Evolutionary conservation across 1,284 basidiomycete species (phyloP), one percentile per base, ranked within the genome.

Genomic region (Cutaneotrichosporon sp.): DNA sequence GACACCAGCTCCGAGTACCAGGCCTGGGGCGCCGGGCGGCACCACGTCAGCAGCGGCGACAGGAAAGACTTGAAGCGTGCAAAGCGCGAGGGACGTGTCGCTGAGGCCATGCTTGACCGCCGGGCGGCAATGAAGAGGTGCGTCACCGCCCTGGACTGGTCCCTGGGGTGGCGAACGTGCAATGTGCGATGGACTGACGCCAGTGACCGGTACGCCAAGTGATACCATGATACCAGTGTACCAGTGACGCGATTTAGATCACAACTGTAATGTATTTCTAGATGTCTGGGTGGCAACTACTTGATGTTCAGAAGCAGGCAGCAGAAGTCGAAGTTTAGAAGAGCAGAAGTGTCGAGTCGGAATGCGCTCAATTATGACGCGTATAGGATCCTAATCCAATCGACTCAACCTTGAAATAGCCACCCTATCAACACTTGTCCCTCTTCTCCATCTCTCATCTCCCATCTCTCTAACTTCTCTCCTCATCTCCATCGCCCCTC

Each of bases 91-190:
- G 95, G 95, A 3, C 85, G 90, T 40, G 77, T 97, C 18, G 88
- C 91, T 1, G 94, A 97, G 78, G 90, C 90, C 4, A 81, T 97
- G 81, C 84, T 97, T 55, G 92, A 97, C 73, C 86, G 93, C 32
- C 85, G 94, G 63, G 84, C 90, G 8, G 96, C 96, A 76, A 84
- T 97, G 65, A 97, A 97, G 82, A 96, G 92, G 93, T 91, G 64
- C 55, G 83, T 80, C 10, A 40, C 55, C 21, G 22, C 5, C 21
- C 36, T 16, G 18, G 53, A 32, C 32, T 7, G 32, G 26, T 26
- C 26, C 30, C 53, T 11, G 42, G 36, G 55, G 55, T 56, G 55
- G 55, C 55, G 13, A 56, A 13, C n/a, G 49, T 51, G 49, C 30
- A 1, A 36, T 8, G 34, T 26, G 26, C 26, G 26, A 26, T 26